Evolutionary conservation across 345 rosid genomes (phyloP).

Genomic region (Firmiana major): DNA sequence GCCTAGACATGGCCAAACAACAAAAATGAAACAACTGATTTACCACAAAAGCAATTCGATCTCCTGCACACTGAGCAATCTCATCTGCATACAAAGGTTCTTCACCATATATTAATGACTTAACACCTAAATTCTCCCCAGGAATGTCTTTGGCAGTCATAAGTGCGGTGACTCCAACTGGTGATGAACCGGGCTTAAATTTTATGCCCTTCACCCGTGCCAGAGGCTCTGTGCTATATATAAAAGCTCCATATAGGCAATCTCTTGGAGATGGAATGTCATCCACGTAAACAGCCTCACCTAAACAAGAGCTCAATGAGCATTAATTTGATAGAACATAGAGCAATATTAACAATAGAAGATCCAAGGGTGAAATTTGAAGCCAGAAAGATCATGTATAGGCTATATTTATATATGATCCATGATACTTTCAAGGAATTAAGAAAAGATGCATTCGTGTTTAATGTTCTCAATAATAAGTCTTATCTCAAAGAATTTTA

Average conservation of each 20-base stretch:
- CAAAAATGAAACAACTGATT: not conserved
- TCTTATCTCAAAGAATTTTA: not conserved
- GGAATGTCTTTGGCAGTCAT: constrained; percentile 71
- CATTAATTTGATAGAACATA: not conserved
- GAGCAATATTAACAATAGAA: not conserved
- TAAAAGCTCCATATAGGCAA: constrained; percentile 74
- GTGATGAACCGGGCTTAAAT: constrained; percentile 34
- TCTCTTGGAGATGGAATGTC: constrained; percentile 76
- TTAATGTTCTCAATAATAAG: not conserved
- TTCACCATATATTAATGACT: constrained; percentile 27
- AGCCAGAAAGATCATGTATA: not conserved
- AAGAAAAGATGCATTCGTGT: not conserved
- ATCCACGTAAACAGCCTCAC: constrained; percentile 88
- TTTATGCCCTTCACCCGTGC: constrained; percentile 52
- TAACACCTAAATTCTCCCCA: constrained; percentile 61
- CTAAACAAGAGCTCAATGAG: constrained; percentile 34
- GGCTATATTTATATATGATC: too few species aligned
- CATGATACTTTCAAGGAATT: not conserved
- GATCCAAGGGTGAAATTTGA: not conserved
- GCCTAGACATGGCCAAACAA: not conserved
- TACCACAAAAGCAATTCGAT: constrained; percentile 80
- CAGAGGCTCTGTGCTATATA: constrained; percentile 68
- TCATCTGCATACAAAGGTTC: constrained; percentile 70
- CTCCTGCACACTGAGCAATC: constrained; percentile 49
- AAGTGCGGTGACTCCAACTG: constrained; percentile 42